Evolutionary conservation across 1,284 basidiomycete genomes (phyloP).

Genomic region (Vanrija humicola): DNA sequence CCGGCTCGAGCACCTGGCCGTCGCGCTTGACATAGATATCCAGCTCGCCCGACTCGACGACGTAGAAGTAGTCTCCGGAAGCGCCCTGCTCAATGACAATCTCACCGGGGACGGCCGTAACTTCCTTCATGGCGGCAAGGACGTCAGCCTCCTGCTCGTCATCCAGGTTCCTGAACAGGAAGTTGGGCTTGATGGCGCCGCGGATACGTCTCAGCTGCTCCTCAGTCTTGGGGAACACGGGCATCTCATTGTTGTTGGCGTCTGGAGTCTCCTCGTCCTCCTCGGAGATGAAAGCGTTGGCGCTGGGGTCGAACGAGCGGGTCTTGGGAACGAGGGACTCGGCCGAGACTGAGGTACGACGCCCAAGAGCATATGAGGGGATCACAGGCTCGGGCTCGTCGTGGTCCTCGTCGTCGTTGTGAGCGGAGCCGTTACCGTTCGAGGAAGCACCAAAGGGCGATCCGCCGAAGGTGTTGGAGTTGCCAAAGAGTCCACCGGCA

Average conservation of each 20-base stretch:
- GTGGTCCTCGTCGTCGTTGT: slow-evolving; percentile 16
- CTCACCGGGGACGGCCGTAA: slow-evolving; percentile 64
- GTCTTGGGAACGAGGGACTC: slow-evolving; percentile 78
- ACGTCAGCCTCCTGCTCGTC: slow-evolving; percentile 93
- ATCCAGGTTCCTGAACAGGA: slow-evolving; percentile 94
- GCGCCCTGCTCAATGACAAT: slow-evolving; percentile 95
- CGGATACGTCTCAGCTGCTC: slow-evolving; percentile 86
- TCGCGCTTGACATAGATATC: slow-evolving; percentile 74
- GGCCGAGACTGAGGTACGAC: slow-evolving; percentile 93
- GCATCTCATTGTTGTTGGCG: slow-evolving; percentile 46
- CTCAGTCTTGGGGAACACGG: slow-evolving; percentile 73
- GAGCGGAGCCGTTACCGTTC: slow-evolving; percentile 21
- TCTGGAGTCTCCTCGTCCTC: slow-evolving; percentile 40
- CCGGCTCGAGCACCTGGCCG: slow-evolving; percentile 49
- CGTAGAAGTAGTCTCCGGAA: slow-evolving; percentile 95
- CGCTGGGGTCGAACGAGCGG: slow-evolving; percentile 21
- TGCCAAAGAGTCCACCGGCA: slow-evolving; percentile 13
- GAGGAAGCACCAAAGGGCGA: slow-evolving; percentile 41
- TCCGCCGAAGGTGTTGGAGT: slow-evolving; percentile 13
- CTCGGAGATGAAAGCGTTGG: slow-evolving; percentile 31
- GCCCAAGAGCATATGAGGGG: slow-evolving; percentile 68
- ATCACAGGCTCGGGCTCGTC: slow-evolving; percentile 38
- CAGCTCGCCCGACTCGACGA: slow-evolving; percentile 84
- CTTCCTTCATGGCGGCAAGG: slow-evolving; percentile 92
- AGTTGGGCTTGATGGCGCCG: slow-evolving; percentile 78